These are phyloP conservation scores for Colletotrichum liaoningense DNA, from an alignment of 2,329 filamentous ascomycete genomes.

Conservation along the genomic window DNA sequence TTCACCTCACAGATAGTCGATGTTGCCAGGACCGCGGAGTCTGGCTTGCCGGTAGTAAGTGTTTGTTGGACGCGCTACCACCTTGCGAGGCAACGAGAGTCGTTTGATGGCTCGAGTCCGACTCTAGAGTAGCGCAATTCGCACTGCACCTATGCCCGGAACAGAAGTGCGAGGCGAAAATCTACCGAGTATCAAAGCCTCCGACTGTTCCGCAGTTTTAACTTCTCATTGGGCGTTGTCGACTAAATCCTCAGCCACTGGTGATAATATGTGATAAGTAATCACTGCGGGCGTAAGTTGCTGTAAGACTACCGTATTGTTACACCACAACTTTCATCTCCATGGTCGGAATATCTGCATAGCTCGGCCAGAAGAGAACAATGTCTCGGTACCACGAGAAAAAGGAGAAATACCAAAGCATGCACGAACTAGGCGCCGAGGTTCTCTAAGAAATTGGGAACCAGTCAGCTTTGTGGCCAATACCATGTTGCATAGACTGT, in stretches of 20 bases:
- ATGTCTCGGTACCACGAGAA: background rate
- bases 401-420: background rate
- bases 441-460: background rate
- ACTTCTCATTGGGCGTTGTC: background rate
- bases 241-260: background rate
- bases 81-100: background rate
- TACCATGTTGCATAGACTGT: background rate
- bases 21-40: background rate
- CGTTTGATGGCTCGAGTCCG: background rate
- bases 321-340: background rate
- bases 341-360: conserved; percentile 18
- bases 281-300: background rate
- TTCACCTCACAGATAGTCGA: background rate
- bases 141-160: conserved; percentile 2
- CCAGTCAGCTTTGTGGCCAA: background rate
- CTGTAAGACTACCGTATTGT: background rate
- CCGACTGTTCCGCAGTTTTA: background rate
- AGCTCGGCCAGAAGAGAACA: background rate
- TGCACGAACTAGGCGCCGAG: background rate
- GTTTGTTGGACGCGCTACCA: background rate
- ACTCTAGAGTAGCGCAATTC: background rate
- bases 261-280: background rate
- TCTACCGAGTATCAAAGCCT: background rate
- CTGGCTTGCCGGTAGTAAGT: background rate
- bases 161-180: conserved; percentile 8